Percentiles rank a stretch among this genome's conserved stretches.
Evolutionary conservation across 2,329 filamentous ascomycete genomes (phyloP).

Genomic region (Corinectria fuckeliana): DNA sequence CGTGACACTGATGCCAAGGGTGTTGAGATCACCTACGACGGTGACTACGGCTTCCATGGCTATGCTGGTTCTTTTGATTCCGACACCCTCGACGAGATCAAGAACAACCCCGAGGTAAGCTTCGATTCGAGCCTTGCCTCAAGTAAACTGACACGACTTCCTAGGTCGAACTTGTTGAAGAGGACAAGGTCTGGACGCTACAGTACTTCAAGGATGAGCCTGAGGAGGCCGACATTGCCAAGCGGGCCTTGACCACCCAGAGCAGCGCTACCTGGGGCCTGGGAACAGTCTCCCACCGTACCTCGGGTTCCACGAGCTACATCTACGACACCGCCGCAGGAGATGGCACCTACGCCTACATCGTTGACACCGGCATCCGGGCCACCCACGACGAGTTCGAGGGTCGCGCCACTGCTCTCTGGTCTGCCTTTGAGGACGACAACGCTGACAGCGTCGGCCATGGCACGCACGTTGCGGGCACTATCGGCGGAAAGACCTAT

Average conservation of each 20-base stretch:
- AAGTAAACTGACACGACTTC: conserved; percentile 1
- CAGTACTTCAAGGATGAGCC: conserved; percentile 28
- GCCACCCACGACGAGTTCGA: conserved; percentile 60
- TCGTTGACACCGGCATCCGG: conserved; percentile 69
- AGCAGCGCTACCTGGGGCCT: conserved; percentile 42
- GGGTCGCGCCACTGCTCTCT: conserved; percentile 52
- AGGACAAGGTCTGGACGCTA: conserved; percentile 40
- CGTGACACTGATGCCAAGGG: conserved; percentile 46
- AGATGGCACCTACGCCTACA: conserved; percentile 60
- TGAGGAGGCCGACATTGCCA: conserved; percentile 21
- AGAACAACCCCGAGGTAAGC: conserved; percentile 50
- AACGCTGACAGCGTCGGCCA: conserved; percentile 47
- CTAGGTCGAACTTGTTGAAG: conserved; percentile 41
- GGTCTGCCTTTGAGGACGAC: conserved; percentile 35
- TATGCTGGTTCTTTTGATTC: conserved; percentile 53
- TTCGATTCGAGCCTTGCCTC: accelerated
- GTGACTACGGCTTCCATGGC: conserved; percentile 44
- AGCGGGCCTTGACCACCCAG: conserved; percentile 41
- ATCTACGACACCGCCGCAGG: conserved; percentile 56
- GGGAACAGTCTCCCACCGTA: conserved; percentile 42
- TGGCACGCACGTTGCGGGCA: conserved; percentile 51
- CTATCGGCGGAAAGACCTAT: conserved; percentile 44
- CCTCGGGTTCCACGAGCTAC: conserved; percentile 45
- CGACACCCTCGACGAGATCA: conserved; percentile 49
- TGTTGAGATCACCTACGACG: conserved; percentile 41